These are phyloP conservation scores for Pichia manshurica DNA, from an alignment of 805 yeast genomes.

Conservation along the genomic window DNA sequence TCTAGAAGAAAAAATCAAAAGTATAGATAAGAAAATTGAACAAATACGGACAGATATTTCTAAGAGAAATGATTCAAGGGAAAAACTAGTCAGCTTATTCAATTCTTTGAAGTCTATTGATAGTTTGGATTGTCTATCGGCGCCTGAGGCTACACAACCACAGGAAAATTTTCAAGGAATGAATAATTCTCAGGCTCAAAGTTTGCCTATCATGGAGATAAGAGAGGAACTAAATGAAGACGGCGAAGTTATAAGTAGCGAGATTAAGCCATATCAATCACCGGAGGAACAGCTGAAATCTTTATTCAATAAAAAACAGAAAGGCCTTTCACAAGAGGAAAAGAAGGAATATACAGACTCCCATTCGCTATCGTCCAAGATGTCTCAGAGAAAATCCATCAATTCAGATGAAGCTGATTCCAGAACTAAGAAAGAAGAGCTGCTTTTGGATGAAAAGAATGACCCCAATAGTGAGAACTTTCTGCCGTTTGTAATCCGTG, in stretches of 20 bases:
- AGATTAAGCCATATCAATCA: slow-evolving; percentile 33
- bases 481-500: slow-evolving; percentile 61
- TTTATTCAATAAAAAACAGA: not conserved
- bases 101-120: slow-evolving; percentile 20
- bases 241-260: slow-evolving; percentile 55
- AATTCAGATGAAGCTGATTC: too few relatives aligned
- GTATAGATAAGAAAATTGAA: slow-evolving; percentile 13
- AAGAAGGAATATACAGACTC: too few relatives aligned
- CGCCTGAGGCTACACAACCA: not conserved
- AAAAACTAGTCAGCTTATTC: slow-evolving; percentile 26
- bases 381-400: too few relatives aligned
- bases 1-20: slow-evolving; percentile 12
- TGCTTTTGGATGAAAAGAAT: not conserved
- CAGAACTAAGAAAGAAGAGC: not conserved
- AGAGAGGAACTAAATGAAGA: slow-evolving; percentile 80
- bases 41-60: slow-evolving; percentile 32
- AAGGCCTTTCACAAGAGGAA: slow-evolving; percentile 25
- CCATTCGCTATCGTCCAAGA: too few relatives aligned
- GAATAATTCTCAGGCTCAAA: not conserved
- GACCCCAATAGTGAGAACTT: slow-evolving; percentile 15
- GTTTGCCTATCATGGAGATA: slow-evolving; percentile 70
- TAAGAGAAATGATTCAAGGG: slow-evolving; percentile 29
- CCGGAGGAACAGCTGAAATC: slow-evolving; percentile 5
- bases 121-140: slow-evolving; percentile 14
- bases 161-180: not conserved